These are phyloP conservation scores for Lentithecium fluviatile DNA, from an alignment of 495 filamentous ascomycete genomes.

Conservation along the genomic window DNA sequence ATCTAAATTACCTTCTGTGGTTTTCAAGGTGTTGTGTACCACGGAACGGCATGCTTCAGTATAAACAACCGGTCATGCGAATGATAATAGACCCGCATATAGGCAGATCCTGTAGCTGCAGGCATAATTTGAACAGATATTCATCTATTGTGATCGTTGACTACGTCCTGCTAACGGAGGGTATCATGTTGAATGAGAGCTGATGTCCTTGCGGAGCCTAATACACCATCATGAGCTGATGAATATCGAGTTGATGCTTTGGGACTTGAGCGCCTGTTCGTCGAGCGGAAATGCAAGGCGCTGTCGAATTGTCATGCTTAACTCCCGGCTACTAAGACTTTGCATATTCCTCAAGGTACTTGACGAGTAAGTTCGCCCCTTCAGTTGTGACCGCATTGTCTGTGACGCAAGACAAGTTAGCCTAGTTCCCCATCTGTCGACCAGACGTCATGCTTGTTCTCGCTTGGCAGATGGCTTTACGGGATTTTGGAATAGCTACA, in stretches of 20 bases:
- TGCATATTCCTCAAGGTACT: slow-evolving; percentile 45
- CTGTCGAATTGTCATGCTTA: slow-evolving; percentile 21
- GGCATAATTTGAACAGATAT: slow-evolving; percentile 6
- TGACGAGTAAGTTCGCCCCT: slow-evolving; percentile 41
- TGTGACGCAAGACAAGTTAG: slow-evolving; percentile 32
- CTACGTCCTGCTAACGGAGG: slow-evolving; percentile 15
- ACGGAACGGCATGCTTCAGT: slow-evolving; percentile 8
- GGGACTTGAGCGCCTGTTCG: slow-evolving; percentile 7
- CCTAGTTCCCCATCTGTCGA: not conserved
- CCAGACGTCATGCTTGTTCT: not conserved
- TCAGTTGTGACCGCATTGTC: slow-evolving; percentile 45
- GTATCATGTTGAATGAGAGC: slow-evolving; percentile 37
- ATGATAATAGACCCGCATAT: slow-evolving; percentile 14
- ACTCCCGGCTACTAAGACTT: slow-evolving; percentile 12
- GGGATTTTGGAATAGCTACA: not conserved
- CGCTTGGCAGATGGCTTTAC: not conserved
- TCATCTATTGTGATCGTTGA: too few relatives aligned
- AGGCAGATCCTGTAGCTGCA: not conserved
- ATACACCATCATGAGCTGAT: slow-evolving; percentile 15
- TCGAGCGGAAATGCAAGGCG: not conserved
- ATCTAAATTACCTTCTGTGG: slow-evolving; percentile 11
- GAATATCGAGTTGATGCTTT: slow-evolving; percentile 6
- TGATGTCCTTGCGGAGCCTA: slow-evolving; percentile 1
- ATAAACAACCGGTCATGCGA: slow-evolving; percentile 24
- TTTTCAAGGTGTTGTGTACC: not conserved